These are phyloP conservation scores for Fusarium compactum DNA, from an alignment of 2,329 filamentous ascomycete genomes.

Conservation along the genomic window DNA sequence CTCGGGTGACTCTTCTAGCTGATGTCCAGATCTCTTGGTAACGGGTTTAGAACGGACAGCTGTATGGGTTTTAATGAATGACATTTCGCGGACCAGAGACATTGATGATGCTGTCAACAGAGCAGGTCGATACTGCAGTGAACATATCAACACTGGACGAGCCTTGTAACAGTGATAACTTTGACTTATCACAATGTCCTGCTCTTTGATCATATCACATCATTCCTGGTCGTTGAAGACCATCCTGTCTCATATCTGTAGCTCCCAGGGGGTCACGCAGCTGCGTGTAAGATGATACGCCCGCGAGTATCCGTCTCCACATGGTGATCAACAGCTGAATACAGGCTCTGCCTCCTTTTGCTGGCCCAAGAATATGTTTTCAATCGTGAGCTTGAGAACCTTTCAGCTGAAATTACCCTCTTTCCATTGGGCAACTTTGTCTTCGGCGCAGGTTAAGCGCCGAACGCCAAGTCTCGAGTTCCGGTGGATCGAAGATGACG, in stretches of 20 bases:
- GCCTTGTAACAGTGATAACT: neutral
- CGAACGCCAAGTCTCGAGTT: conserved; percentile 29
- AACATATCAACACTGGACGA: neutral
- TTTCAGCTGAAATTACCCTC: conserved; percentile 1
- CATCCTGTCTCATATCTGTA: neutral
- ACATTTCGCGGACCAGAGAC: neutral
- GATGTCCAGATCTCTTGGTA: conserved; percentile 16
- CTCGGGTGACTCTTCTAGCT: neutral
- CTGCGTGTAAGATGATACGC: conserved; percentile 37
- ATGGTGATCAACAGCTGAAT: conserved; percentile 7
- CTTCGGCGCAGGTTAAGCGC: conserved; percentile 13
- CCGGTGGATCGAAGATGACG: conserved; percentile 28
- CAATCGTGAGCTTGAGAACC: neutral
- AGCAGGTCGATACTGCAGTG: neutral
- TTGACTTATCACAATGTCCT: neutral
- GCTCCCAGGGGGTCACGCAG: neutral
- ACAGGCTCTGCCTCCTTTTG: conserved; percentile 12
- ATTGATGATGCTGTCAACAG: neutral
- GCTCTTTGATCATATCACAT: neutral
- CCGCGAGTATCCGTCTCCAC: conserved; percentile 8
- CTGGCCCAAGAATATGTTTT: neutral
- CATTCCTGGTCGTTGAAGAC: neutral
- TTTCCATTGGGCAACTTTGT: conserved; percentile 3
- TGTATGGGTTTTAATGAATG: neutral
- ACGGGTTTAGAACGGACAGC: conserved; percentile 9